phyloP scores from a whole-genome alignment of 805 yeast genomes.

The Schwanniomyces polymorphus region DNA sequence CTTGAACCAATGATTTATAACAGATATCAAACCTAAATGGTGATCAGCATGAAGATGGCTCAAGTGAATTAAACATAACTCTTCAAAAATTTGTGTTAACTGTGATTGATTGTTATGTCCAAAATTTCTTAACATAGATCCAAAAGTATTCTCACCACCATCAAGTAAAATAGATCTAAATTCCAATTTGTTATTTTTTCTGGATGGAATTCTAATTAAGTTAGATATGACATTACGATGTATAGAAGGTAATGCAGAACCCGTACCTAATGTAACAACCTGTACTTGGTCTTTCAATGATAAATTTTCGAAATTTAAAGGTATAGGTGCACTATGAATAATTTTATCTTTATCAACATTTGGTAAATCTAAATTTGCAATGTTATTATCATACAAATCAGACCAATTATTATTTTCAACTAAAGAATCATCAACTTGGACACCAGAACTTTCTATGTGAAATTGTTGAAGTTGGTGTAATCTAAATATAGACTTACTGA shows the following conservation, averaged over 20 bases:
- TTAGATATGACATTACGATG: constrained; percentile 85
- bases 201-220: constrained; percentile 66
- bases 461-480: constrained; percentile 34
- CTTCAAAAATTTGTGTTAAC: constrained; percentile 46
- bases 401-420: constrained; percentile 25
- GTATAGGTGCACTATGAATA: constrained; percentile 16
- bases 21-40: constrained; percentile 77
- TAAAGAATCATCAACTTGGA: constrained; percentile 17
- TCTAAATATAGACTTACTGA: constrained; percentile 10
- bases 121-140: constrained; percentile 63
- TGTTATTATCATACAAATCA: constrained; percentile 29
- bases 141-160: constrained; percentile 94
- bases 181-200: constrained; percentile 13
- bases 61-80: constrained; percentile 64
- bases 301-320: constrained; percentile 14
- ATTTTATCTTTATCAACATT: constrained; percentile 12
- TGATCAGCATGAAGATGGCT: constrained; percentile 98
- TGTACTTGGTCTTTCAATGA: constrained; percentile 56
- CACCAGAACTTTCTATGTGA: constrained; percentile 20
- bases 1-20: constrained; percentile 68
- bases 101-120: constrained; percentile 44
- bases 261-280: constrained; percentile 83
- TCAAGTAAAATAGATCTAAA: constrained; percentile 65
- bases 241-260: constrained; percentile 85
- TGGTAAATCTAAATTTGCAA: constrained; percentile 16